A percentile compares a stretch with the other conserved stretches of the same genome.
phyloP scores from a whole-genome alignment of 305 asterid genomes.

The Rubia balearica region DNA sequence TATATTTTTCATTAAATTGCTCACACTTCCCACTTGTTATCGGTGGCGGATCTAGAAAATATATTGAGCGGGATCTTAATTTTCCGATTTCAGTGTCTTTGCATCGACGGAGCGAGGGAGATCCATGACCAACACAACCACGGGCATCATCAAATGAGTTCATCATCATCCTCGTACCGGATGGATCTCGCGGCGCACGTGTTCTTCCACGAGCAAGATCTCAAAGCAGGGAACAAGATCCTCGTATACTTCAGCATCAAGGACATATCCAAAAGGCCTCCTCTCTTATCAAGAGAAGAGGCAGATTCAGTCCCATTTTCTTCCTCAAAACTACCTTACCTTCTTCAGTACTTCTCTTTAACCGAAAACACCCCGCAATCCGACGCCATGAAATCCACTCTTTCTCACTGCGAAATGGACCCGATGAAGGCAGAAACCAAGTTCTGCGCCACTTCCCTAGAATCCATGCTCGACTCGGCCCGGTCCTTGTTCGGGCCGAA shows the following conservation, averaged over 20 bases:
- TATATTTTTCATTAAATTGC: too few species aligned
- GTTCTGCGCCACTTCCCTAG: conserved; percentile 68
- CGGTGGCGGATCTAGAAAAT: not conserved
- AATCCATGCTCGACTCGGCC: conserved; percentile 58
- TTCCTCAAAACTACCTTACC: conserved; percentile 31
- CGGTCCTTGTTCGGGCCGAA: conserved; percentile 24
- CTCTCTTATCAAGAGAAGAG: conserved; percentile 43
- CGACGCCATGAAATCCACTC: conserved; percentile 45
- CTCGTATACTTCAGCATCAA: conserved; percentile 43
- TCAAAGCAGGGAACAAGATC: conserved; percentile 40
- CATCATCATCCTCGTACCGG: not conserved
- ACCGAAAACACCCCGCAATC: conserved; percentile 52
- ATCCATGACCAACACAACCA: conserved; percentile 7
- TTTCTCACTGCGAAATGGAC: conserved; percentile 59
- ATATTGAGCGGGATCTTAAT: not conserved
- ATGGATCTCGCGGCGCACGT: conserved; percentile 45
- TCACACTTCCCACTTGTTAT: too few species aligned
- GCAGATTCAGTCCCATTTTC: conserved; percentile 61
- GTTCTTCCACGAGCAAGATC: conserved; percentile 44
- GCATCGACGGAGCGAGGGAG: conserved; percentile 14
- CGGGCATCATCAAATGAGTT: not conserved
- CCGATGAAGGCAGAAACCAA: conserved; percentile 61
- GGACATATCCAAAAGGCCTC: conserved; percentile 45
- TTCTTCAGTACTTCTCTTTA: conserved; percentile 44
- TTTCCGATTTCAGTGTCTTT: conserved; percentile 16